Evolutionary conservation across 73 alveolate species (phyloP), one percentile per base, ranked within the genome.

Genomic region (Uronychia binucleata): DNA sequence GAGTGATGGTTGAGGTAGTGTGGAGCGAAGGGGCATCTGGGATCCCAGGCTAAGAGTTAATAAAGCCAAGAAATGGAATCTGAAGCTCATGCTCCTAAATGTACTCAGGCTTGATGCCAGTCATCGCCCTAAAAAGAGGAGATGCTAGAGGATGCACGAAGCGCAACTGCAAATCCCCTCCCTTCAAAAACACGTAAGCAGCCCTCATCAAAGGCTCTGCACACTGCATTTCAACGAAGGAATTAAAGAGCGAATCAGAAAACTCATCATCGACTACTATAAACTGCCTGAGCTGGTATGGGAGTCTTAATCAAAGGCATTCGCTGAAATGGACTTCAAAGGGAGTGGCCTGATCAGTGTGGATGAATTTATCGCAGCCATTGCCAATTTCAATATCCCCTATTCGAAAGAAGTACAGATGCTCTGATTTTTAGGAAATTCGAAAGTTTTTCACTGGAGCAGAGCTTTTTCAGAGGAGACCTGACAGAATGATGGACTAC

Each of bases 341-440:
- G 95, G 95, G 14, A 89, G 77, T 14, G 95, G 95, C 13, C 58
- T 28, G 35, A 79, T 89, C 30, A 79, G 57, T 26, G 84, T 77
- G 14, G 57, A 84, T 0, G 90, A 84, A 27, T 78, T 89, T 34
- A 33, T 89, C 33, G 32, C 29, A 0, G 83, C 90, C 25, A 33
- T 74, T 30, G 75, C 67, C 1, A 34, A 35, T 34, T 89, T 75
- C 76, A 89, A 84, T 34, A 25, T 85, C 32, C 86, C 87, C 57
- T 84, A 57, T 59, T 29, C 88, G 33, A 83, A 79, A 34, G 79
- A 89, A 8, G 92, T 46, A 59, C 8, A 30, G 14, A 26, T 25
- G 26, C 46, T 8, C 28, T 76, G 1, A 59, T 0, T 28, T 29
- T 25, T 67, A 30, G n/a, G 57, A 80, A 58, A 46, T 46, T 28